Evolutionary conservation across 345 rosid species (phyloP).

Genomic region (Populus nigra): DNA sequence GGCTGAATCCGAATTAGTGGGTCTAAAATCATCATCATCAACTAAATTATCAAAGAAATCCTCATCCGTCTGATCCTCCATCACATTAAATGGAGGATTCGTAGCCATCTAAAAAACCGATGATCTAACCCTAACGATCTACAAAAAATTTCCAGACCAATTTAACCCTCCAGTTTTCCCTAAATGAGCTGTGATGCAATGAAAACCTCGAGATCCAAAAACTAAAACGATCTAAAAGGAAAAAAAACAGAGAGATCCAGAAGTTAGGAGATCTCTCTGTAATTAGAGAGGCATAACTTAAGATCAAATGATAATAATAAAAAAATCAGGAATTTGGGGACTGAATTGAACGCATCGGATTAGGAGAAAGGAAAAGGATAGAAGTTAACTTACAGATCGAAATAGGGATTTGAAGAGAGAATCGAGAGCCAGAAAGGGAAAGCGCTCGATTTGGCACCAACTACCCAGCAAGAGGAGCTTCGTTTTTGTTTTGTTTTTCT

Average conservation of each 20-base stretch:
- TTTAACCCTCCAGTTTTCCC: constrained; percentile 13
- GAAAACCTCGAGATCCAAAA: constrained; percentile 44
- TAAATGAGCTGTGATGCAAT: constrained; percentile 29
- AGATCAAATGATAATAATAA: not conserved
- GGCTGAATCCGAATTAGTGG: constrained; percentile 15
- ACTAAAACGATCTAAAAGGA: constrained; percentile 2
- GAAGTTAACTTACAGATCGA: constrained; percentile 38
- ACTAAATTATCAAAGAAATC: constrained; percentile 96
- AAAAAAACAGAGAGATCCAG: constrained; percentile 43
- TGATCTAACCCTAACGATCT: constrained; percentile 20
- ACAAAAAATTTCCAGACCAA: constrained; percentile 4
- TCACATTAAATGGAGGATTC: constrained; percentile 56
- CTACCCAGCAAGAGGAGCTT: constrained; percentile 25
- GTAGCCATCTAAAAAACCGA: constrained; percentile 58
- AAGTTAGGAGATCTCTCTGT: constrained; percentile 28
- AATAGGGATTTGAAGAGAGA: constrained; percentile 16
- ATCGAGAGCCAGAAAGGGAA: constrained; percentile 1
- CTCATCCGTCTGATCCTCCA: constrained; percentile 98
- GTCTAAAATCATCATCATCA: constrained; percentile 48
- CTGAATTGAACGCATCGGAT: constrained; percentile 6
- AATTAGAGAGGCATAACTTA: constrained; percentile 13
- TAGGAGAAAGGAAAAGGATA: not conserved
- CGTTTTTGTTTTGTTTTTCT: not conserved
- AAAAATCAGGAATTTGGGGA: constrained; percentile 1
- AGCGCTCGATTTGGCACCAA: constrained; percentile 37